Conservation (phyloP, 108 stramenopile species). For the Fragilariopsis cylindrus region DNA sequence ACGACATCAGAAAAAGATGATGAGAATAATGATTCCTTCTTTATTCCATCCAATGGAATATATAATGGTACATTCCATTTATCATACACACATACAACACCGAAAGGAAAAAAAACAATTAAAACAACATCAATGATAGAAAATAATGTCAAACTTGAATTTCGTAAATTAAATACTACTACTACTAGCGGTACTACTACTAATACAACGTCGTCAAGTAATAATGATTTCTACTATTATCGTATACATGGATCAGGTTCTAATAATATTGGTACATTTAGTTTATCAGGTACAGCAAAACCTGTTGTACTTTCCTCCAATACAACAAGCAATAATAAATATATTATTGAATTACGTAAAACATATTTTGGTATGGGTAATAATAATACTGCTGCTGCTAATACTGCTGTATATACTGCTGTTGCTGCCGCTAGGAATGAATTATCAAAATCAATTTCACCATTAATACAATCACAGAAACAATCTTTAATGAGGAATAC, state of each 20-base stretch:
- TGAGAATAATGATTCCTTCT: too few relatives aligned
- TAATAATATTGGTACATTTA: not conserved
- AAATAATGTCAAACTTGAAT: not conserved
- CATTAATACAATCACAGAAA: too few relatives aligned
- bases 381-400: not conserved
- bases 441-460: too few relatives aligned
- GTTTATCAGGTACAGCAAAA: not conserved
- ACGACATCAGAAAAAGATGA: not conserved
- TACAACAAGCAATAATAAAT: not conserved
- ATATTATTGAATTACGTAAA: not conserved
- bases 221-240: not conserved
- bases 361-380: not conserved
- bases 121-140: not conserved
- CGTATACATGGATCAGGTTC: conserved; percentile 6
- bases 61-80: not conserved
- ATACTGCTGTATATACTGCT: too few relatives aligned
- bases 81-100: not conserved
- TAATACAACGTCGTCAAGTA: too few relatives aligned
- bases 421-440: too few relatives aligned
- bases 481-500: too few relatives aligned
- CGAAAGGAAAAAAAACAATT: not conserved
- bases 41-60: not conserved
- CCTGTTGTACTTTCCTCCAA: too few relatives aligned
- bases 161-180: not conserved
- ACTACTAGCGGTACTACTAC: too few relatives aligned